phyloP scores from a whole-genome alignment of 345 rosid species.

The Cardamine resedifolia region DNA sequence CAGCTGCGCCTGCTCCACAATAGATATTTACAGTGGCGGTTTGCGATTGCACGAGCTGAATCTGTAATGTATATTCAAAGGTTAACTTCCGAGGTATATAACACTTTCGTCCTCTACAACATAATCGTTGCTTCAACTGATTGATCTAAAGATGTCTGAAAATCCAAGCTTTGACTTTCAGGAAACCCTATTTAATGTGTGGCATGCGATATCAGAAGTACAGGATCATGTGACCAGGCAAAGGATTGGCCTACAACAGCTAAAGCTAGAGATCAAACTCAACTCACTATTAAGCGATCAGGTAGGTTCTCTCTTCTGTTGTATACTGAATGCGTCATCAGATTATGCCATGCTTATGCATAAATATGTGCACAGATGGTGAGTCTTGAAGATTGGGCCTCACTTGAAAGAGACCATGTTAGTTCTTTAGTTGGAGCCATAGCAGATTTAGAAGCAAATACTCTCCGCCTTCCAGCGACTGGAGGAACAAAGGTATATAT shows the following conservation, averaged over 20 bases:
- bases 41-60: conserved; percentile 73
- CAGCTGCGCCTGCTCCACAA: conserved; percentile 81
- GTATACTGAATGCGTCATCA: conserved; percentile 1
- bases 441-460: conserved; percentile 88
- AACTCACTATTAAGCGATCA: conserved; percentile 66
- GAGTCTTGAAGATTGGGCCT: conserved; percentile 81
- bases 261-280: conserved; percentile 74
- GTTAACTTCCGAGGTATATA: conserved; percentile 73
- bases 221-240: conserved; percentile 70
- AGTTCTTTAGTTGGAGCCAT: conserved; percentile 74
- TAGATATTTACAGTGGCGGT: conserved; percentile 89
- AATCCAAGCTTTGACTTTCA: conserved; percentile 41
- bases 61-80: conserved; percentile 68
- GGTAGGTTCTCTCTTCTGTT: conserved; percentile 46
- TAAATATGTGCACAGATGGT: conserved; percentile 55
- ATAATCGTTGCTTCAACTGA: conserved; percentile 2
- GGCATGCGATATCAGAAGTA: conserved; percentile 59
- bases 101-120: not conserved
- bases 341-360: conserved; percentile 18
- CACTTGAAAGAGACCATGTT: conserved; percentile 74
- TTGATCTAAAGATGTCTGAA: conserved; percentile 18
- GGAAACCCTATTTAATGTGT: conserved; percentile 72
- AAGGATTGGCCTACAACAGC: conserved; percentile 65
- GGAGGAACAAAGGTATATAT: conserved; percentile 79
- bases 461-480: conserved; percentile 85